phyloP scores from a whole-genome alignment of 2,329 filamentous ascomycete genomes.

The Apiospora aurea region DNA sequence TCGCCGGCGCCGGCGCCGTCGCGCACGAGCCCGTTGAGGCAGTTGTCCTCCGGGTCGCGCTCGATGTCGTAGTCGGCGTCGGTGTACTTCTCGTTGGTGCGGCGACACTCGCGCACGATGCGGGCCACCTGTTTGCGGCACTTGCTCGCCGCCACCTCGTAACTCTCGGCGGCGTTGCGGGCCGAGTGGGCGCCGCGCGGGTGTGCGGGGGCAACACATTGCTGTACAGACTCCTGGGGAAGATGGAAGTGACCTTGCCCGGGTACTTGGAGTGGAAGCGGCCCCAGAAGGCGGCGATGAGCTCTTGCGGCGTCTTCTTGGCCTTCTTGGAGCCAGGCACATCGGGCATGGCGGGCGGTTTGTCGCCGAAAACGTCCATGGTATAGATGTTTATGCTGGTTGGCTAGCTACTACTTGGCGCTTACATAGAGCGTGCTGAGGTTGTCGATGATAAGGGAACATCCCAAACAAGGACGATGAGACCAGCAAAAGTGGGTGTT shows the following conservation, averaged over 20 bases:
- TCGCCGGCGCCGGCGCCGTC: slow-evolving; percentile 25
- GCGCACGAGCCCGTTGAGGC: slow-evolving; percentile 38
- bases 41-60: slow-evolving; percentile 46
- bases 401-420: neutral
- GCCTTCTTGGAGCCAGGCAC: neutral
- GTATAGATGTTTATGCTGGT: neutral
- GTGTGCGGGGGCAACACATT: slow-evolving; percentile 39
- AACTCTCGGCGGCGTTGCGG: slow-evolving; percentile 50
- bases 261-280: slow-evolving; percentile 49
- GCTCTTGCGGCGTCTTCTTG: slow-evolving; percentile 42
- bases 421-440: neutral
- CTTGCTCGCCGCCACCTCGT: slow-evolving; percentile 48
- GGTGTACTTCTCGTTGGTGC: slow-evolving; percentile 54
- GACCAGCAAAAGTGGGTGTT: neutral
- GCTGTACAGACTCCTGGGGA: slow-evolving; percentile 49
- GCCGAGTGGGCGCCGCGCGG: slow-evolving; percentile 39
- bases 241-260: slow-evolving; percentile 53
- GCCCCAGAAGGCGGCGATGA: slow-evolving; percentile 51
- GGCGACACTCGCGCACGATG: slow-evolving; percentile 53
- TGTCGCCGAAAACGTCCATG: neutral
- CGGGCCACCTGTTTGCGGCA: slow-evolving; percentile 49
- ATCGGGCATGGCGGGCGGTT: neutral
- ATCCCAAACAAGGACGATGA: neutral
- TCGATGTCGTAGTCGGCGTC: slow-evolving; percentile 55
- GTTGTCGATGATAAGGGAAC: neutral